phyloP scores from a whole-genome alignment of 2,329 filamentous ascomycete species.

The Alternaria gaisen region DNA sequence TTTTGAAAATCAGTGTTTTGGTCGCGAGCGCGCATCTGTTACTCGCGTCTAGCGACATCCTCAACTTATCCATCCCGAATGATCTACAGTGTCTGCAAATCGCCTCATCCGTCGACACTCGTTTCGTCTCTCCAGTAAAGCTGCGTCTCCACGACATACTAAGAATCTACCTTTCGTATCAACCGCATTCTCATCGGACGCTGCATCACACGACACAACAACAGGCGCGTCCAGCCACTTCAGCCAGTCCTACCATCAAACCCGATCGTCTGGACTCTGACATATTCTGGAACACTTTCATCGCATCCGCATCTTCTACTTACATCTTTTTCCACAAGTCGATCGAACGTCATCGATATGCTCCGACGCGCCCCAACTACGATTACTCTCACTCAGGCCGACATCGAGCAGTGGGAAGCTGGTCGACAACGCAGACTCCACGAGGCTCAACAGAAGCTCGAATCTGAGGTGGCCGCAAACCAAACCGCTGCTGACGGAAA shows the following conservation, averaged over 20 bases:
- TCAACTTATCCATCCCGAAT: not conserved
- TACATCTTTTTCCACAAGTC: not conserved
- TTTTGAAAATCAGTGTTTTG: not conserved
- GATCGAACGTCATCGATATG: conserved; percentile 55
- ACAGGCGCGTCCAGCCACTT: not conserved
- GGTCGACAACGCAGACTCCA: conserved; percentile 55
- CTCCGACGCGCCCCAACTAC: conserved; percentile 73
- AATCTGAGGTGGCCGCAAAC: conserved; percentile 11
- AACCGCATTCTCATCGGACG: not conserved
- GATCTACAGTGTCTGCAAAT: not conserved
- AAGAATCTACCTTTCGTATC: not conserved
- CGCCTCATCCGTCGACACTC: not conserved
- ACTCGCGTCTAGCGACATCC: not conserved
- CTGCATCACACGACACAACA: not conserved
- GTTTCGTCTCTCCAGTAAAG: not conserved
- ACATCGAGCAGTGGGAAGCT: conserved; percentile 75
- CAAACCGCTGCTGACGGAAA: conserved; percentile 31
- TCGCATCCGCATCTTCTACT: not conserved
- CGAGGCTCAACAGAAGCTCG: conserved; percentile 38
- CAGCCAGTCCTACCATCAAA: not conserved
- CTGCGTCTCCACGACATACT: not conserved
- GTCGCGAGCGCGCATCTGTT: not conserved
- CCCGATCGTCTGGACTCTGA: not conserved
- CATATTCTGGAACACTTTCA: not conserved
- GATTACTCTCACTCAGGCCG: conserved; percentile 73